Base-by-base conservation (phyloP, 2,329 filamentous ascomycete genomes). In the Aspergillus sp. region DNA sequence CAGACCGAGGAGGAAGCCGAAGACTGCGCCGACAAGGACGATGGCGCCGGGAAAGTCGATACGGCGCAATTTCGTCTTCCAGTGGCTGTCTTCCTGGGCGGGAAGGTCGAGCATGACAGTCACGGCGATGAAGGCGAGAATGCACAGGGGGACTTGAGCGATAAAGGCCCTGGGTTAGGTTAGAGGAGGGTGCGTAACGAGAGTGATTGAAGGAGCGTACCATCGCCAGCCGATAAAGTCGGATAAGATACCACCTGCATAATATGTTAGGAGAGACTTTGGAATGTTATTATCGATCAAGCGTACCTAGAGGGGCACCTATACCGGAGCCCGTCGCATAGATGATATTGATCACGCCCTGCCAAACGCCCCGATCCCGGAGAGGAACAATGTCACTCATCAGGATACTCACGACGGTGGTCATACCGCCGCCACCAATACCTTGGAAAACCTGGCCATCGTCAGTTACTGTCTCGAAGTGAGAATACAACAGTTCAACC, bases 161-260 rank as follows among this genome's bases (percentile, higher is more conserved):
- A 91, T 73, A 70, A 95, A 94, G 0, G 89, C 84, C 88, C 85
- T 87, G 44, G 13, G 25, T 10, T 32, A 19, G 17, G n/a, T 59
- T 8, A 58, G 21, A 49, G n/a, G 8, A 50, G 32, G 8, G 15
- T 27, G 10, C 10, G 57, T 44, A 23, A 38, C 41, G 5, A 38
- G 3, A 17, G 11, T 8, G 27, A 8, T 27, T 11, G 4, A 15
- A 23, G 17, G 36, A n/a, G 70, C 79, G 71, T 76, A 86, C 87
- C 89, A 92, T 65, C 90, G 80, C 90, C 90, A 92, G 36, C 90
- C 89, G 54, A 92, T 82, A 4, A 82, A 85, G 72, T 92, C 90
- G 0, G 89, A 85, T n/a, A 92, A 73, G 6, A 90, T 72, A 2
- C 90, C 90, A 15, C 84, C 70, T 75, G 58, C 53, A 19, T 19